These are phyloP conservation scores for Cytospora schulzeri DNA, from an alignment of 2,329 filamentous ascomycete genomes.

Conservation along the genomic window DNA sequence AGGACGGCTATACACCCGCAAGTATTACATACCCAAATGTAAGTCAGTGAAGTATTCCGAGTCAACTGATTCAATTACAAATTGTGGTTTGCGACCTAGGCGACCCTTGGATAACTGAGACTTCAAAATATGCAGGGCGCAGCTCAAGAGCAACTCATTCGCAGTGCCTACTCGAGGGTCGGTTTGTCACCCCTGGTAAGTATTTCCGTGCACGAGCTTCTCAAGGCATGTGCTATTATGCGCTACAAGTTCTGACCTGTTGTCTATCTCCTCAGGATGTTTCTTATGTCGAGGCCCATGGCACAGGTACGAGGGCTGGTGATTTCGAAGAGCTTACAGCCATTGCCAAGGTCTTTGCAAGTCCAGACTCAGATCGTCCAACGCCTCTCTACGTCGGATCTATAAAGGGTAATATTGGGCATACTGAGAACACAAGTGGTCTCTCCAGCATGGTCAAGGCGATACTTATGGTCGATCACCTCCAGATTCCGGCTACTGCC, in stretches of 20 bases:
- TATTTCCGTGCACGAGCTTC: not conserved
- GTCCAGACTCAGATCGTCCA: not conserved
- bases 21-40: constrained; percentile 43
- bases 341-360: constrained; percentile 18
- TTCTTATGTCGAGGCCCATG: constrained; percentile 15
- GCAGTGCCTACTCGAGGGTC: constrained; percentile 35
- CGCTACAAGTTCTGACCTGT: not conserved
- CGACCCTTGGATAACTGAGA: no score
- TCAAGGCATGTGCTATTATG: not conserved
- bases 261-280: not conserved
- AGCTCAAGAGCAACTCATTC: constrained; percentile 39
- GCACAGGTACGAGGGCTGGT: constrained; percentile 6
- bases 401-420: constrained; percentile 36
- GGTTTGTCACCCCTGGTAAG: constrained; percentile 29
- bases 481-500: constrained; percentile 32
- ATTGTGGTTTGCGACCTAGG: no score
- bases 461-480: not conserved
- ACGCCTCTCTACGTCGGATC: constrained; percentile 35
- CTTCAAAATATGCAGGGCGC: not conserved
- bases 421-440: constrained; percentile 7
- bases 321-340: constrained; percentile 1
- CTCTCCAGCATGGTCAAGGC: constrained; percentile 12
- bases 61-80: not conserved
- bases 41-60: no score
- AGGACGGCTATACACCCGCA: constrained; percentile 37